Evolutionary conservation across 345 rosid genomes (phyloP).

Genomic region (Brassica cretica): DNA sequence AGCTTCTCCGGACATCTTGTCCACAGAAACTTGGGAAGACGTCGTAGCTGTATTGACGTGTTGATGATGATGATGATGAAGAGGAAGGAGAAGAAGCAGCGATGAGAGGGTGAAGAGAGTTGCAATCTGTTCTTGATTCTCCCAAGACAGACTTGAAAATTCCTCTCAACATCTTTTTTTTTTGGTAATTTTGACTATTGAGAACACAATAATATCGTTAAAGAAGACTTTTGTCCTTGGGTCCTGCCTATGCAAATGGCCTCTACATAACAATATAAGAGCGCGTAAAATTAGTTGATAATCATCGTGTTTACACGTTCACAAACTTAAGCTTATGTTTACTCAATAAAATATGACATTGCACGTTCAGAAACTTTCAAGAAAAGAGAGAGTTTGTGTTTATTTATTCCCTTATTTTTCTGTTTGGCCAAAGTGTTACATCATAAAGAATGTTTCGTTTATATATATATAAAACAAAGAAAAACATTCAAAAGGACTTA

Average conservation of each 20-base stretch:
- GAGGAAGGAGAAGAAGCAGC: neutral
- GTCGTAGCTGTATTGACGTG: conserved; percentile 10
- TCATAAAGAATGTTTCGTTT: neutral
- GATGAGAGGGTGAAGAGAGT: neutral
- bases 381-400: neutral
- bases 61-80: neutral
- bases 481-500: no score
- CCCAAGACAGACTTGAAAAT: neutral
- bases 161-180: neutral
- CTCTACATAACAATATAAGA: neutral
- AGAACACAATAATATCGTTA: neutral
- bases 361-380: neutral
- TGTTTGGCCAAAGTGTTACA: neutral
- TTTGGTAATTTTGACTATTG: neutral
- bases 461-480: no score
- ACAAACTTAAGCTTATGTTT: neutral
- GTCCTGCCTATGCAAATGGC: neutral
- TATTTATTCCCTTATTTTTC: neutral
- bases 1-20: conserved; percentile 14
- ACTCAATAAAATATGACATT: neutral
- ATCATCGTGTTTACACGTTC: neutral
- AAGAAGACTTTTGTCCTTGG: neutral
- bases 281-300: neutral
- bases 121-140: neutral
- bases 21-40: conserved; percentile 28